Evolutionary conservation across 805 yeast genomes (phyloP), one percentile per base, ranked within the genome.

Genomic region (Yarrowia bubula): DNA sequence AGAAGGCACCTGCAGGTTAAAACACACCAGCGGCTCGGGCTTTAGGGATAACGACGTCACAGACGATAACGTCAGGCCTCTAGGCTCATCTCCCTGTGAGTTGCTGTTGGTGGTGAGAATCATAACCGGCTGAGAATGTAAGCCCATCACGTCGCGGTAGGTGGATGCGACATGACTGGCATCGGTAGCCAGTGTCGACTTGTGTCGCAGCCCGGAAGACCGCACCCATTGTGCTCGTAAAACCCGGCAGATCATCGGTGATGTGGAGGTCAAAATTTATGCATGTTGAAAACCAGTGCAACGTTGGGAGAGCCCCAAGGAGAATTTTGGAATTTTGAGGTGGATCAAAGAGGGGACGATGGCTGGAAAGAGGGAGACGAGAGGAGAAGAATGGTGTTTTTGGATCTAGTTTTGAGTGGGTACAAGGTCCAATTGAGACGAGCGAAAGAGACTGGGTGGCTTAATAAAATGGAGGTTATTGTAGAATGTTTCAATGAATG

Each of bases 1-100:
- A 5, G 97, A 90, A 0, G 98, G 98, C 13, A 86, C 77, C 74
- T 90, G 96, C 42, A 93, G 78, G 73, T 93, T 93, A 78, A 93
- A 92, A 71, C 90, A 95, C 0, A 93, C 71, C 64, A 92, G 75
- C 1, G 97, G 96, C 13, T 79, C 80, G 0, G 97, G 97, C 55
- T 81, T 79, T 33, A 92, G 83, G 0, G 96, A 86, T 13, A 93
- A 77, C 0, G 98, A 92, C 11, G 90, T 84, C 48, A 92, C 90
- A 0, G 97, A 90, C 2, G 97, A 89, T 1, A 93, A 78, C 0
- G 98, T 91, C 79, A 90, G 84, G 0, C 98, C 98, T 2, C 77
- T 73, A 1, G 74, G 70, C 33, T 69, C 48, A 3, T 68, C 44
- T 14, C 51, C 44, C 17, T 64, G 37, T 62, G 48, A 46, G 67